Base-by-base conservation (phyloP, 768 basidiomycete species). In the Mycena filopes region DNA sequence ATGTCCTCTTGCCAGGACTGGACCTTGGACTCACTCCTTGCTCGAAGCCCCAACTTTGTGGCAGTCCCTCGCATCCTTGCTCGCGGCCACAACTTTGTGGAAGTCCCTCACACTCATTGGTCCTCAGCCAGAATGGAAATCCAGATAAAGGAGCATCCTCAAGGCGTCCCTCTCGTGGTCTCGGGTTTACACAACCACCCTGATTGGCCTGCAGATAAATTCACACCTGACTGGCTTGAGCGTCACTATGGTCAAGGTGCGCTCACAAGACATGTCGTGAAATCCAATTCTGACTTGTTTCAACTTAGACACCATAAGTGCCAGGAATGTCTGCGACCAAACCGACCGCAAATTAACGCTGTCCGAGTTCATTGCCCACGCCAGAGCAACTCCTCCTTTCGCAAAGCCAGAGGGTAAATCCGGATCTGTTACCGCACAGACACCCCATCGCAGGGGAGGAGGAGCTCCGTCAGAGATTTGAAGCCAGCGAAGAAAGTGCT, bases 141-240 rank as follows among this genome's bases (percentile, higher is more conserved):
- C 31, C 67, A 75, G 31, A 55, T 77, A 11, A 81, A 86, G 48
- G 91, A 93, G 50, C 50, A 65, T 5, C 66, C 72, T 16, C 47
- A 36, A n/a, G 91, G 91, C 1, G 64, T 75, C 15, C 93, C 93
- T 1, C 69, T 93, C 53, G 84, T 95, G 28, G 83, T 95, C 18
- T 78, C 86, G 61, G 85, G 84, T 16, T 87, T 86, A 75, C 86
- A 93, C 56, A 75, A 83, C 53, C 82, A 84, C 47, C 67, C 77
- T 0, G 64, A 73, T 3, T 95, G 94, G 93, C 83, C 84, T 4
- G 69, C 71, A 20, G 70, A 82, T 0, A 67, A 86, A 45, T 91
- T 94, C 72, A 82, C 77, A 29, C 66, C 87, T 2, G 86, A 89
- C 13, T 86, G 86, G 82, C 80, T 94, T 18, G 63, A 71, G 18